A percentile compares a stretch with the other conserved stretches of the same genome.
phyloP scores from a whole-genome alignment of 2,329 filamentous ascomycete genomes.

The Penicillium sp. region DNA sequence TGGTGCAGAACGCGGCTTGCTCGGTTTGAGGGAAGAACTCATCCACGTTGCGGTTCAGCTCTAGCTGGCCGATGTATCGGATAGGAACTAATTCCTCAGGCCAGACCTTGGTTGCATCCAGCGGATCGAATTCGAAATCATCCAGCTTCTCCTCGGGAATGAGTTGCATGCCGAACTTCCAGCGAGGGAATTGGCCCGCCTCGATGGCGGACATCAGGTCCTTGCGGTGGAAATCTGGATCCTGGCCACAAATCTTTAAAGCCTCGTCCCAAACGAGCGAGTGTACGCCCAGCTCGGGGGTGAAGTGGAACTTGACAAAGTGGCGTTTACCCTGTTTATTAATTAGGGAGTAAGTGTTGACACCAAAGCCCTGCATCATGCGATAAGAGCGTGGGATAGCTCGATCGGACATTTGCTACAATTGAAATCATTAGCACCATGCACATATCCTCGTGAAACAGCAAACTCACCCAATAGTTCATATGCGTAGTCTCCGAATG shows the following conservation, averaged over 20 bases:
- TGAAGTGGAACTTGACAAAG: constrained; percentile 42
- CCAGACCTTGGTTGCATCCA: constrained; percentile 86
- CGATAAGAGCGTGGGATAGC: constrained; percentile 41
- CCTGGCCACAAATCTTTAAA: constrained; percentile 72
- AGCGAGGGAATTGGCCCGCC: constrained; percentile 71
- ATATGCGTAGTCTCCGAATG: constrained; percentile 40
- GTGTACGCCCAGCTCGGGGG: constrained; percentile 39
- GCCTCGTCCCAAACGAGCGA: constrained; percentile 65
- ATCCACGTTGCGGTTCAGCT: constrained; percentile 78
- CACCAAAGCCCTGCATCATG: constrained; percentile 44
- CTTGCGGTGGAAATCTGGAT: constrained; percentile 81
- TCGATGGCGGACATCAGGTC: constrained; percentile 77
- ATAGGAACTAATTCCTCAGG: constrained; percentile 77
- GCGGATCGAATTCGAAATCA: constrained; percentile 82
- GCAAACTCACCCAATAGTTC: constrained; percentile 34
- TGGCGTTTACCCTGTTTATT: constrained; percentile 39
- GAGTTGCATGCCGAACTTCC: constrained; percentile 82
- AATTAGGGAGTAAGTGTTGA: constrained; percentile 40
- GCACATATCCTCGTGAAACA: neutral
- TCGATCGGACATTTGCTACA: constrained; percentile 41
- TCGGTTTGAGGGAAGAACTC: constrained; percentile 84
- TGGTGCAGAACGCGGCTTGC: constrained; percentile 81
- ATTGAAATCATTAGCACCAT: constrained; percentile 8
- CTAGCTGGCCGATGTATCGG: constrained; percentile 76
- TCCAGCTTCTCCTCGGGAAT: constrained; percentile 73